Evolutionary conservation across 768 basidiomycete species (phyloP), one percentile per base, ranked within the genome.

Genomic region (Hemileccinum rubropunctum): DNA sequence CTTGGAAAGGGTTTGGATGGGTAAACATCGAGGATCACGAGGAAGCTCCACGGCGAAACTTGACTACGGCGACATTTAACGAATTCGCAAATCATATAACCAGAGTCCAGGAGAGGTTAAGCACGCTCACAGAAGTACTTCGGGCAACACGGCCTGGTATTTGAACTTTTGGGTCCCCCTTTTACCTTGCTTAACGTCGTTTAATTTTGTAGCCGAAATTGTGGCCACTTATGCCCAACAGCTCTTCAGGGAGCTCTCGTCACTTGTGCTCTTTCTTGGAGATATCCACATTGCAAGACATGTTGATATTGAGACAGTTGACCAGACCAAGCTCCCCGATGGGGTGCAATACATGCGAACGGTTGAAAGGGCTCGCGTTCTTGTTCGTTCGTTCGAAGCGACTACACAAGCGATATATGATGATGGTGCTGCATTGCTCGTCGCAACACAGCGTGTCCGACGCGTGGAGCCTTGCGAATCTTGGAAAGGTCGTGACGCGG

Each of bases 1-100:
- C 64, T 20, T 82, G 80, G 80, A 76, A 72, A 44, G 82, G 78
- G 1, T 78, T 78, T 42, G 82, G 82, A 9, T 83, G 74, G 67
- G 71, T 75, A 11, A 57, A 67, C 14, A 50, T 65, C 21, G 71
- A 71, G 30, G 66, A 68, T 23, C 62, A 66, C 10, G 66, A 66
- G 30, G 65, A 67, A 38, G 64, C 67, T 3, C 61, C 66, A 12
- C 57, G 58, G 23, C 57, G 52, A 47, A 61, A 56, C 38, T 49
- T 75, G 38, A 59, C 63, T 23, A 18, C 47, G 0, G 58, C 61
- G 14, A 63, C 69, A 13, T 58, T 78, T 30, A 56, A 59, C 2
- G 69, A 74, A 33, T 59, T 77, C 46, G 65, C 66, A 34, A 26
- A 39, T 30, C 57, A 58, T 11, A 56, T 58, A 20, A 43, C 48